phyloP scores from a whole-genome alignment of 176 grass and related monocot species.

The Chrysopogon serrulatus region DNA sequence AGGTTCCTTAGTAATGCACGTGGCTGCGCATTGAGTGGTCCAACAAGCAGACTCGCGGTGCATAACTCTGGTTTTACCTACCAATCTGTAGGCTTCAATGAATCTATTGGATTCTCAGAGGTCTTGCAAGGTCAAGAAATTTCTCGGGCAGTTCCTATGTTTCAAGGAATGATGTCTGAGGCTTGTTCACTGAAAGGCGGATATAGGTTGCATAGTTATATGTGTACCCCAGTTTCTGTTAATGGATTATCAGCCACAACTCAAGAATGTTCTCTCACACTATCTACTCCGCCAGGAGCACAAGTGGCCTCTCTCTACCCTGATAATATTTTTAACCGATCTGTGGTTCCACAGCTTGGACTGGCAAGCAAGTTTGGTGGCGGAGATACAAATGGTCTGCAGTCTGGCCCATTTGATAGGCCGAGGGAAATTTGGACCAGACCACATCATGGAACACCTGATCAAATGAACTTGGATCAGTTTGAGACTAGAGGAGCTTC shows the following conservation, averaged over 20 bases:
- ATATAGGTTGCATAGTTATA: constrained; percentile 17
- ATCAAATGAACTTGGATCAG: neutral
- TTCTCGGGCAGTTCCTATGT: constrained; percentile 44
- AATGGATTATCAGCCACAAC: constrained; percentile 34
- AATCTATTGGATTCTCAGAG: constrained; percentile 83
- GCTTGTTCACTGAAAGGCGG: constrained; percentile 26
- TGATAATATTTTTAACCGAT: constrained; percentile 42
- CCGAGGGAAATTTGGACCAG: neutral
- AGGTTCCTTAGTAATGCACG: constrained; percentile 27
- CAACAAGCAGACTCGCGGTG: constrained; percentile 29
- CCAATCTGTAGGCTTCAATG: constrained; percentile 76
- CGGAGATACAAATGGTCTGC: constrained; percentile 18
- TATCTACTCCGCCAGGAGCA: constrained; percentile 32
- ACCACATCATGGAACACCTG: neutral
- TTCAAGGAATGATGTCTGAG: constrained; percentile 39
- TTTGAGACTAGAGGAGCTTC: constrained; percentile 31
- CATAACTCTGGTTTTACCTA: constrained; percentile 47
- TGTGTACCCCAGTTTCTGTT: constrained; percentile 22
- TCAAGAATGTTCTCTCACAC: constrained; percentile 46
- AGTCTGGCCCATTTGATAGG: neutral
- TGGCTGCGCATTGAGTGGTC: constrained; percentile 33
- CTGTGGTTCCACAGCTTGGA: constrained; percentile 15
- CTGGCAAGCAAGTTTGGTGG: neutral
- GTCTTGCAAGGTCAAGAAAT: constrained; percentile 99
- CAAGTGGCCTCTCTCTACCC: constrained; percentile 47